phyloP scores from a whole-genome alignment of 139 green algal genomes.

The Nannochloris sp. region DNA sequence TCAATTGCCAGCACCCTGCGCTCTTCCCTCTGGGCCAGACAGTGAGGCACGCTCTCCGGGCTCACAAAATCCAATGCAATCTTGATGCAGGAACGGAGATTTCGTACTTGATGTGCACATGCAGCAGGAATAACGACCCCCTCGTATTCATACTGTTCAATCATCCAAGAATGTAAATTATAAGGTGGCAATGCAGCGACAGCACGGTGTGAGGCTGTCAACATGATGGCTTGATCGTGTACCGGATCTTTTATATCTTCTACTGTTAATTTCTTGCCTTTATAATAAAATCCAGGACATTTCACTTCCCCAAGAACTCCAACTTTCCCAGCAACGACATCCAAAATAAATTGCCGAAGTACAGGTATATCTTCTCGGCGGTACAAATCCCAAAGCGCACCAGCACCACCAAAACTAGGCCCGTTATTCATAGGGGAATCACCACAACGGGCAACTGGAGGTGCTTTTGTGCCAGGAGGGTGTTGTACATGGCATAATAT shows the following conservation, averaged over 20 bases:
- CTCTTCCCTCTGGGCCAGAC: conserved; percentile 24
- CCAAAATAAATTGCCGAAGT: conserved; percentile 11
- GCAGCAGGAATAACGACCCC: conserved; percentile 84
- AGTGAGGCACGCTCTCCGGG: conserved; percentile 52
- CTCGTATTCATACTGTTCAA: conserved; percentile 65
- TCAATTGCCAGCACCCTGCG: conserved; percentile 1
- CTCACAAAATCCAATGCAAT: conserved; percentile 81
- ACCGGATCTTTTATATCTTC: conserved; percentile 20
- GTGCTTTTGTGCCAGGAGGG: not conserved
- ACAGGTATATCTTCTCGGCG: conserved; percentile 22
- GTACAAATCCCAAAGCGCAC: conserved; percentile 85
- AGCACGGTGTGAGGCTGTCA: conserved; percentile 25
- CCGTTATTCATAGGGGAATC: conserved; percentile 4
- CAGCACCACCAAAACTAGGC: conserved; percentile 34
- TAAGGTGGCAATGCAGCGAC: conserved; percentile 19
- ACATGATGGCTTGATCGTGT: conserved; percentile 42
- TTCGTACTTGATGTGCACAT: conserved; percentile 69
- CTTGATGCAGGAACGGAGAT: conserved; percentile 69
- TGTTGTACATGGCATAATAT: conserved; percentile 33
- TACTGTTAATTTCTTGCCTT: conserved; percentile 9
- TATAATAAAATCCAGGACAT: conserved; percentile 38
- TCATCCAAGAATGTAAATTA: conserved; percentile 46
- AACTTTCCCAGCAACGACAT: not conserved
- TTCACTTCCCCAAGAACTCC: too few relatives aligned
- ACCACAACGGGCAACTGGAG: conserved; percentile 24